Base-by-base conservation (phyloP, 345 rosid genomes). In the Reutealis trisperma region DNA sequence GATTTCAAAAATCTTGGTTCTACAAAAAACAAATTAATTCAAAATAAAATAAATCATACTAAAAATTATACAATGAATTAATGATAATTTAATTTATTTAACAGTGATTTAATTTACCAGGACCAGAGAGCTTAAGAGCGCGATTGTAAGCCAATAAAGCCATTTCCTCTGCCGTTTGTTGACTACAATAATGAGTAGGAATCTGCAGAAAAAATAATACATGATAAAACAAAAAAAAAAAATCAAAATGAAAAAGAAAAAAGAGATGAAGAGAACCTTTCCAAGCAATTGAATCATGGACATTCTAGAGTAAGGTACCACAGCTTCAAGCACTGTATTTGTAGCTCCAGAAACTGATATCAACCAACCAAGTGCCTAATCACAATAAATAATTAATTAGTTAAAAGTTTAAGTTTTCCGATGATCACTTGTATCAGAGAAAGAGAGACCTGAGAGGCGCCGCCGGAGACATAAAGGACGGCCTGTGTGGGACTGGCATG, bases 341-440 rank as follows among this genome's bases (percentile, higher is more conserved):
- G 97, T 75, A 75, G 99, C 96, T 85, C 99, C 98, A 7, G 99
- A 96, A 4, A 96, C 89, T 0, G 99, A 85, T 82, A 87, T 83
- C 83, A 96, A 83, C 91, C 88, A 86, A 19, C 97, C 96, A 52
- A 93, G 72, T 42, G 91, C 93, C 98, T 93, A 85, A 30, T 49
- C 32, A 21, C 11, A 60, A 6, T 11, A 32, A 60, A 7, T 18
- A 47, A 59, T 51, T 25, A 70, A 30, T n/a, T 24, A 51, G 21
- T 58, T 24, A 25, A 37, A 37, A 24, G 22, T 12, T 66, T 1
- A 66, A 41, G 5, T 47, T 3, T 42, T 8, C 44, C 6, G 7
- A 58, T 57, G 0, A 71, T 13, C 3, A 58, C 12, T 71, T 22
- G 19, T 71, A 5, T 66, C 14, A 6, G 52, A 59, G 58, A 22